phyloP scores from a whole-genome alignment of 1,284 basidiomycete genomes.

The Chalciporus sp. region DNA sequence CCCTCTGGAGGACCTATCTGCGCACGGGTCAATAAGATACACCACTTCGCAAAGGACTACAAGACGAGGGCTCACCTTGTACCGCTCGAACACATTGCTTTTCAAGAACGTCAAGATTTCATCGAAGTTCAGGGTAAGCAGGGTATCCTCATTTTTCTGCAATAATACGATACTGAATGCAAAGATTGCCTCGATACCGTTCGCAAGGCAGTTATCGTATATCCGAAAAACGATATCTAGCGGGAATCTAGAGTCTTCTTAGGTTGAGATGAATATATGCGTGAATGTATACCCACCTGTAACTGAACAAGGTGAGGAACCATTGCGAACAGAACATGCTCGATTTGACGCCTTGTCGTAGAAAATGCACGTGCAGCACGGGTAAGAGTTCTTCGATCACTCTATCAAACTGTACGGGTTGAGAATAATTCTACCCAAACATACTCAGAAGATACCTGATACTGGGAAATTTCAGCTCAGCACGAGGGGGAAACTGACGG shows the following conservation, averaged over 20 bases:
- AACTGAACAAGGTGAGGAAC: slow-evolving; percentile 98
- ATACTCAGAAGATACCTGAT: slow-evolving; percentile 40
- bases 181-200: slow-evolving; percentile 96
- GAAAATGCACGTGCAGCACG: slow-evolving; percentile 87
- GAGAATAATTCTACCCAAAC: slow-evolving; percentile 6
- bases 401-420: slow-evolving; percentile 78
- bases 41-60: not conserved
- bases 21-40: not conserved
- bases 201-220: slow-evolving; percentile 93
- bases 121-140: slow-evolving; percentile 86
- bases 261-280: not conserved
- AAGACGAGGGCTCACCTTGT: slow-evolving; percentile 50
- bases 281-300: slow-evolving; percentile 58
- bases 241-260: slow-evolving; percentile 74
- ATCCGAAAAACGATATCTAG: slow-evolving; percentile 94
- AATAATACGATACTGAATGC: slow-evolving; percentile 90
- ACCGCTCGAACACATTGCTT: slow-evolving; percentile 79
- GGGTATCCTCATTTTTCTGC: slow-evolving; percentile 82
- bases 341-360: slow-evolving; percentile 92
- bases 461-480: slow-evolving; percentile 37
- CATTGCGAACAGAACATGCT: slow-evolving; percentile 98
- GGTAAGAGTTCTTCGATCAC: slow-evolving; percentile 91
- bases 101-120: slow-evolving; percentile 85
- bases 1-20: slow-evolving; percentile 30
- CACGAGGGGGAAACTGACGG: not conserved